A percentile compares a stretch with the other conserved stretches of the same genome.
phyloP scores from a whole-genome alignment of 148 eudicot species.

The Arbutus unedo region DNA sequence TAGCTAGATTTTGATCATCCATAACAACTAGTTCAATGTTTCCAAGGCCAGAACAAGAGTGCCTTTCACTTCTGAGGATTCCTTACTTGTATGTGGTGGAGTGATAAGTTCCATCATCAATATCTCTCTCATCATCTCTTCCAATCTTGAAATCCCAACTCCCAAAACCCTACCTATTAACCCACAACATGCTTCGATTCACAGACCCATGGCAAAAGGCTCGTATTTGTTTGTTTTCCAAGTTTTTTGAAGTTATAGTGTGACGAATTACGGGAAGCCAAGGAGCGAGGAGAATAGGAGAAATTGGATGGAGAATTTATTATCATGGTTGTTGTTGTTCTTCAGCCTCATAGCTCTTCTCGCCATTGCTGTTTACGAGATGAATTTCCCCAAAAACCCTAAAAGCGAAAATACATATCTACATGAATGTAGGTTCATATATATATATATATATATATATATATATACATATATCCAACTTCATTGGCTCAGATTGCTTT shows the following conservation, averaged over 20 bases:
- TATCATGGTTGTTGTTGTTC: slow-evolving; percentile 79
- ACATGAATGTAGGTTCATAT: too few relatives aligned
- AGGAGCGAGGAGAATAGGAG: neutral
- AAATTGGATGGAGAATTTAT: slow-evolving; percentile 54
- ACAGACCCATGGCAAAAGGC: neutral
- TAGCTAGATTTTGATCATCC: too few relatives aligned
- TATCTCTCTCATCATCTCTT: too few relatives aligned
- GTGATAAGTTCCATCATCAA: too few relatives aligned
- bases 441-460: neutral
- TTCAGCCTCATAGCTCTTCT: slow-evolving; percentile 65
- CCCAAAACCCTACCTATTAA: neutral
- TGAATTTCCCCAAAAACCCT: slow-evolving; percentile 19
- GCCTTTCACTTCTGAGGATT: too few relatives aligned
- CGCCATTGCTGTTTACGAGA: slow-evolving; percentile 65
- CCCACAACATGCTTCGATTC: neutral
- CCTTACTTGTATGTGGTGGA: too few relatives aligned
- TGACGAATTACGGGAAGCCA: neutral
- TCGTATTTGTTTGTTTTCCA: neutral
- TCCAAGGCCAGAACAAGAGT: too few relatives aligned
- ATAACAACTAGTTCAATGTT: too few relatives aligned
- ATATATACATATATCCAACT: neutral
- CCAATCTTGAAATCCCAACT: too few relatives aligned
- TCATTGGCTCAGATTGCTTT: neutral
- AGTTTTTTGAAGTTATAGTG: neutral
- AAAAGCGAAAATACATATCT: neutral